Base-by-base conservation (phyloP, 306 rosid species). In the Acacia confusa region DNA sequence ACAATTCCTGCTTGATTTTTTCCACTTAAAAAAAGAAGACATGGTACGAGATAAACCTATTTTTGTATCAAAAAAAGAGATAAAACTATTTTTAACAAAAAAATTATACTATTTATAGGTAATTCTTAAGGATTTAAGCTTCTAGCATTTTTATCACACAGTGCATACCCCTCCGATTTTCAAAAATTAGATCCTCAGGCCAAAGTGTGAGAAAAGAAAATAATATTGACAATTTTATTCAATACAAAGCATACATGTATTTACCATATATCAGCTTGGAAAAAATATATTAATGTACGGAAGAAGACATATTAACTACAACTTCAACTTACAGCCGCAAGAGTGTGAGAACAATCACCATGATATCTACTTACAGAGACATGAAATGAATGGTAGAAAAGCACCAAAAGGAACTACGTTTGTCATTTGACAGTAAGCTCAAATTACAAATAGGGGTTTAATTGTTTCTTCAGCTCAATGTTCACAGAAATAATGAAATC, bases 341-440 rank as follows among this genome's bases (percentile, higher is more conserved):
- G 40, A 40, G 79, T 67, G 53, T 44, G 32, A 64, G 76, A 55
- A 80, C 78, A 83, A 83, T 58, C 82, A 76, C 41, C 38, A 70
- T 44, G 32, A 19, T 61, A 30, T 75, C 73, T 71, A 44, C 28
- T 17, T 22, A 27, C 55, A 73, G 68, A 25, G 72, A 70, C 47
- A 79, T 53, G 3, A 17, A 53, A 20, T 30, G 64, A 63, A 77
- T 53, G 25, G 73, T 63, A 64, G 82, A 48, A 48, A 47, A 75
- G 55, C 36, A 44, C 53, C 53, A 69, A 57, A 60, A 19, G 65
- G 40, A 50, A 72, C 38, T 48, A 4, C 47, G 27, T 69, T 78
- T 76, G 68, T 70, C 70, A 43, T 30, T 30, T 64, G 82, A 82
- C 32, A 86, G 55, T 32, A 61, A 70, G 73, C 61, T 76, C 82